Evolutionary conservation across 1,139 yeast species (phyloP).

Genomic region (Diutina ranongensis): DNA sequence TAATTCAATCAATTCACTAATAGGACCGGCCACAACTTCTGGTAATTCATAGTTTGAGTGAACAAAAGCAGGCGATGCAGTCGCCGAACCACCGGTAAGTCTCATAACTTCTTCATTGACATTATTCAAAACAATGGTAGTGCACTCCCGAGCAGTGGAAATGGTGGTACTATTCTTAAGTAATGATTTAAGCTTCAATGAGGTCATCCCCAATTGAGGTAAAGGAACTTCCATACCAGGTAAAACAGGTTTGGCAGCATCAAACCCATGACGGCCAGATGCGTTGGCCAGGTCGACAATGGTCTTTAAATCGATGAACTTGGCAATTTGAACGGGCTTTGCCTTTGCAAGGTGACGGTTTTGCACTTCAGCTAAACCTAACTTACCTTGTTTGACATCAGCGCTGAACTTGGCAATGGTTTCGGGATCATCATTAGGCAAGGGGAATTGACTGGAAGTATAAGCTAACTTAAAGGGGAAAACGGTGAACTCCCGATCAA

Average conservation of each 20-base stretch:
- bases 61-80: constrained; percentile 71
- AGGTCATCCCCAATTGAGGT: constrained; percentile 58
- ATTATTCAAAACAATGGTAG: constrained; percentile 53
- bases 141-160: constrained; percentile 62
- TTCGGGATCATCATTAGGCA: constrained; percentile 23
- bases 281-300: constrained; percentile 52
- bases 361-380: constrained; percentile 72
- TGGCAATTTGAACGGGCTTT: constrained; percentile 61
- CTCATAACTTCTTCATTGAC: constrained; percentile 45
- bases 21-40: constrained; percentile 34
- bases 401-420: constrained; percentile 24
- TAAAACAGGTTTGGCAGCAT: constrained; percentile 51
- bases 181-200: constrained; percentile 51
- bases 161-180: constrained; percentile 41
- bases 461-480: constrained; percentile 82
- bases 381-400: constrained; percentile 46
- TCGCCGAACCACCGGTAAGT: constrained; percentile 65
- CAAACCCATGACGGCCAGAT: constrained; percentile 53
- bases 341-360: constrained; percentile 75
- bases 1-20: constrained; percentile 43
- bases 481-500: constrained; percentile 70
- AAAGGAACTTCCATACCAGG: constrained; percentile 68
- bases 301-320: constrained; percentile 57
- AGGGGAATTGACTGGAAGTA: constrained; percentile 49
- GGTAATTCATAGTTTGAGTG: constrained; percentile 59